Conservation (phyloP, 1,284 basidiomycete genomes). For the Malassezia psittaci region DNA sequence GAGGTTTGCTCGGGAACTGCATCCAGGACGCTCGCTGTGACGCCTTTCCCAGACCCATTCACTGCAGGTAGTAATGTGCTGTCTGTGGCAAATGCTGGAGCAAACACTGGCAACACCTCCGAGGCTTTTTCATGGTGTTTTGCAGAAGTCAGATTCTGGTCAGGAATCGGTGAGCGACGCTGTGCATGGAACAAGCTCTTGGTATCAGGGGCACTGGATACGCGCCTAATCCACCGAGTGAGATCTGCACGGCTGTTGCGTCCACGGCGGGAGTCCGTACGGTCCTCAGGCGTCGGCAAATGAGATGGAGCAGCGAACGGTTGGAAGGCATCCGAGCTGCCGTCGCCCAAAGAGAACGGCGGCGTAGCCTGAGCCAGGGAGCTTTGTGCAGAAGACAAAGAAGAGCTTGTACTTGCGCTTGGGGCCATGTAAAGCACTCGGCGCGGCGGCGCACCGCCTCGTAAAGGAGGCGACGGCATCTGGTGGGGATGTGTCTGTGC, state of each 20-base stretch:
- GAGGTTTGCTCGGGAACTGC: background rate
- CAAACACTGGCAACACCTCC: conserved; percentile 6
- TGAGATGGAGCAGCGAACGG: background rate
- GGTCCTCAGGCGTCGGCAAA: background rate
- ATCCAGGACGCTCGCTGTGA: background rate
- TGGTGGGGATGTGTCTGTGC: background rate
- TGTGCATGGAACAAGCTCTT: conserved; percentile 64
- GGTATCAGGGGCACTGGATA: conserved; percentile 90
- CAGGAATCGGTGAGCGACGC: background rate
- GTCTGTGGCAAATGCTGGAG: background rate
- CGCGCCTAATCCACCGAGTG: conserved; percentile 59
- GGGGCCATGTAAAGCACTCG: conserved; percentile 5
- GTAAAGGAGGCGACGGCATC: background rate
- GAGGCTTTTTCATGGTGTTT: conserved; percentile 25
- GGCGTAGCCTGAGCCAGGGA: background rate
- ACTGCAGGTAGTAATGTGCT: background rate
- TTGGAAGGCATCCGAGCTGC: background rate
- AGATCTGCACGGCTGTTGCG: background rate
- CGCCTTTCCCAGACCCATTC: background rate
- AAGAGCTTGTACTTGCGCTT: conserved; percentile 13
- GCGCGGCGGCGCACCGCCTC: background rate
- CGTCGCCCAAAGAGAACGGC: background rate
- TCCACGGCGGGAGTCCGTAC: background rate
- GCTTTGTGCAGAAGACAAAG: background rate
- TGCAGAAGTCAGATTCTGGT: background rate